Percentiles rank a stretch among this genome's conserved stretches.
These are phyloP conservation scores for Clarireedia paspali DNA, from an alignment of 2,329 filamentous ascomycete genomes.

Conservation along the genomic window DNA sequence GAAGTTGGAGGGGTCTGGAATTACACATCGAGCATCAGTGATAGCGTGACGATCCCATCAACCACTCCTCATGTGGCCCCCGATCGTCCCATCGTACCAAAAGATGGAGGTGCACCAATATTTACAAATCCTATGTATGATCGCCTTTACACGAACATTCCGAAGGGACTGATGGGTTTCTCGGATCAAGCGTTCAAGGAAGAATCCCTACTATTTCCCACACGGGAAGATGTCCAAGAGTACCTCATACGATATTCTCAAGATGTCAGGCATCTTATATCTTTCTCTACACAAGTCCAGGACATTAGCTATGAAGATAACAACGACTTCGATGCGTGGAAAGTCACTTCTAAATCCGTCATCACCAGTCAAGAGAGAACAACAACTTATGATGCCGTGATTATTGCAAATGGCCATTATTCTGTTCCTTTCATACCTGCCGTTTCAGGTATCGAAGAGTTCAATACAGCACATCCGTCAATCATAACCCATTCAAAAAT, in stretches of 20 bases:
- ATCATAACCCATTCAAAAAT: conserved; percentile 69
- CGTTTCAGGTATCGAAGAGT: conserved; percentile 51
- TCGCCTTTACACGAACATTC: conserved; percentile 78
- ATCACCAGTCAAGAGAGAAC: conserved; percentile 18
- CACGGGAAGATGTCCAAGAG: conserved; percentile 58
- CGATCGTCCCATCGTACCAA: conserved; percentile 53
- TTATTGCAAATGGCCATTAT: conserved; percentile 72
- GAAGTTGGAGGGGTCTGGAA: conserved; percentile 82
- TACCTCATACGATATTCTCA: conserved; percentile 65
- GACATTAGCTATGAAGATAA: conserved; percentile 38
- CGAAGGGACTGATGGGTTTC: conserved; percentile 72
- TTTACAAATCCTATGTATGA: conserved; percentile 85
- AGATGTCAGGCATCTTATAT: conserved; percentile 59
- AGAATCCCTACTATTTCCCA: conserved; percentile 65
- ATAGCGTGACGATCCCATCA: conserved; percentile 55
- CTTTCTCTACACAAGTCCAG: conserved; percentile 64
- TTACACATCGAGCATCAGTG: conserved; percentile 46
- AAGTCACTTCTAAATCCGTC: conserved; percentile 26
- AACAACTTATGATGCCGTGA: conserved; percentile 56
- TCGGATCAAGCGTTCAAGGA: conserved; percentile 60
- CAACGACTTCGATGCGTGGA: conserved; percentile 47
- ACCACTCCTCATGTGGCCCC: conserved; percentile 54
- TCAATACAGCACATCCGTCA: conserved; percentile 50
- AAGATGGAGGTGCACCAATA: conserved; percentile 33
- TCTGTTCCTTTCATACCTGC: conserved; percentile 59